phyloP scores from a whole-genome alignment of 495 filamentous ascomycete species.

The Penicillium malachiteum region DNA sequence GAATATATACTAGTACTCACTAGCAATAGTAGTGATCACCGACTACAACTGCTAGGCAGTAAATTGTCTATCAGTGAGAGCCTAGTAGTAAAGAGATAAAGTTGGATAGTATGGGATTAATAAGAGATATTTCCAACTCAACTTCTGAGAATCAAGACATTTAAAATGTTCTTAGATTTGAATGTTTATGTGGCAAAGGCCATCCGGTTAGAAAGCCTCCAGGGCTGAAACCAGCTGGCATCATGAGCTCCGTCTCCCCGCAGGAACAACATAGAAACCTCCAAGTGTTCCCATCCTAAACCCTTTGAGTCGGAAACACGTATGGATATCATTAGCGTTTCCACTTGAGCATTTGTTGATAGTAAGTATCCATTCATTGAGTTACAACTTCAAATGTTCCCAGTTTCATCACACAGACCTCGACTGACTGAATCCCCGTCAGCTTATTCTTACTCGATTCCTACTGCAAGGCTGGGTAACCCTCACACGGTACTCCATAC shows the following conservation, averaged over 20 bases:
- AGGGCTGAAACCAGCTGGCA: slow-evolving; percentile 7
- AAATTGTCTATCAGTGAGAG: too few relatives aligned
- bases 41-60: too few relatives aligned
- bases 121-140: too few relatives aligned
- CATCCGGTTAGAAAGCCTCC: too few relatives aligned
- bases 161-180: too few relatives aligned
- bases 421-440: neutral
- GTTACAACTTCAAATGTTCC: neutral
- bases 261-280: neutral
- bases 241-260: slow-evolving; percentile 7
- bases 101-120: too few relatives aligned
- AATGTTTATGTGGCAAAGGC: neutral
- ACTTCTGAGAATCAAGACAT: too few relatives aligned
- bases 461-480: neutral
- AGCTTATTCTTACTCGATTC: slow-evolving; percentile 5
- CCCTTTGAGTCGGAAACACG: neutral
- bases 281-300: neutral
- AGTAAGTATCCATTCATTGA: neutral
- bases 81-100: too few relatives aligned
- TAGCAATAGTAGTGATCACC: too few relatives aligned
- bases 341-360: neutral
- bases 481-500: slow-evolving; percentile 5
- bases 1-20: too few relatives aligned
- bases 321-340: neutral
- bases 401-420: neutral